Conservation (phyloP, 2,329 filamentous ascomycete species). For the Neonectria punicea region DNA sequence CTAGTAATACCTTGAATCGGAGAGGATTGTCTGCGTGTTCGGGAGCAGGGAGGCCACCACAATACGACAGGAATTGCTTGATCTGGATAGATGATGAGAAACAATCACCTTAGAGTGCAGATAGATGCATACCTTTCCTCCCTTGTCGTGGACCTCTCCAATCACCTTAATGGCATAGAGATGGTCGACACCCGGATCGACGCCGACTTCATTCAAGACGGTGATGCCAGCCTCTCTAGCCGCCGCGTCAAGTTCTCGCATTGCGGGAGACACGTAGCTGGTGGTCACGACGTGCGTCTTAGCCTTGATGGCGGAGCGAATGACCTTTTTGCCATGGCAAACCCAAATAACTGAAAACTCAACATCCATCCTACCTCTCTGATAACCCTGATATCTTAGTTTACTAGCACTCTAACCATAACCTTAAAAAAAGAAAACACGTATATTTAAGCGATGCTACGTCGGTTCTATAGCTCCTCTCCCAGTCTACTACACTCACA, state of each 20-base stretch:
- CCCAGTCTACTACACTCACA: no score
- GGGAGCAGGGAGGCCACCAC: constrained; percentile 66
- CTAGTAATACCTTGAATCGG: constrained; percentile 10
- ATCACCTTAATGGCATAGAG: constrained; percentile 74
- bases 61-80: constrained; percentile 73
- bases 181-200: constrained; percentile 68
- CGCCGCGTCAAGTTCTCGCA: constrained; percentile 70
- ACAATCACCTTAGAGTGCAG: not conserved
- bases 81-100: constrained; percentile 47
- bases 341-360: no score
- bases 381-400: no score
- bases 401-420: no score
- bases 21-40: constrained; percentile 66
- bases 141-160: constrained; percentile 71
- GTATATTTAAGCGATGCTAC: no score
- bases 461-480: no score
- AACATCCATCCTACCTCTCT: no score
- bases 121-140: constrained; percentile 61
- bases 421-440: no score
- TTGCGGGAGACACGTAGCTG: constrained; percentile 77
- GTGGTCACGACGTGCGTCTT: constrained; percentile 81
- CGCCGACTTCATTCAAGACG: constrained; percentile 78
- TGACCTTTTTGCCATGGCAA: constrained; percentile 39
- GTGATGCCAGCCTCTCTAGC: constrained; percentile 77
- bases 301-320: constrained; percentile 74